Base-by-base conservation (phyloP, 2,329 filamentous ascomycete genomes). In the Xylaria sp. region DNA sequence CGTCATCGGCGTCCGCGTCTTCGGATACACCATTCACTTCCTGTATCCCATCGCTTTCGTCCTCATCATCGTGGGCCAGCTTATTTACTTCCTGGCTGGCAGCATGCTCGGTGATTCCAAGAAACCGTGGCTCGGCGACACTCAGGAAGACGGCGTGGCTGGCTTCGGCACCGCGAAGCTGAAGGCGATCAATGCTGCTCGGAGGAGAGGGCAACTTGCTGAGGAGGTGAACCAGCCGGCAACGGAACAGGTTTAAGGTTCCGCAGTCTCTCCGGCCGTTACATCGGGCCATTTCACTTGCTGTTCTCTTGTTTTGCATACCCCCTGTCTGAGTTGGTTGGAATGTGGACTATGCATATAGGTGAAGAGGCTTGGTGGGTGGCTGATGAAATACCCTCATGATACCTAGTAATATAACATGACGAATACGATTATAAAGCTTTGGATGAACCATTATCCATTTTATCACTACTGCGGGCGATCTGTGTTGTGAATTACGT, bases 1-100 rank as follows among this genome's bases (percentile, higher is more conserved):
- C 70, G 91, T 97, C 73, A 95, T 99, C 74, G 96, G 96, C 58
- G 89, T 97, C 73, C 87, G 90, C 78, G 92, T 98, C 57, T 97
- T 99, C 76, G 89, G 91, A 52, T 88, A 92, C 74, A 81, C 81
- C 46, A 89, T 99, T 66, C 92, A 97, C 82, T 97, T 89, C 85
- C 86, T 97, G 82, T 99, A 99, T 81, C 95, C 96, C 5, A 92
- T 97, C 77, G 95, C 96, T 13, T 99, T 99, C 79, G 93, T 97
- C 10, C 85, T 94, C 73, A 98, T 99, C 79, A 89, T 99, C 72
- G 62, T 94, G 32, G 95, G 96, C 0, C 87, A 97, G 74, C 84
- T 94, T 57, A 85, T 93, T 53, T 99, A 99, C 81, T 98, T 97
- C 80, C 82, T 97, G 41, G 90, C 92, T 0, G 93, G 94, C 65